Base-by-base conservation (phyloP, 495 filamentous ascomycete genomes). In the Penicillium silybi region DNA sequence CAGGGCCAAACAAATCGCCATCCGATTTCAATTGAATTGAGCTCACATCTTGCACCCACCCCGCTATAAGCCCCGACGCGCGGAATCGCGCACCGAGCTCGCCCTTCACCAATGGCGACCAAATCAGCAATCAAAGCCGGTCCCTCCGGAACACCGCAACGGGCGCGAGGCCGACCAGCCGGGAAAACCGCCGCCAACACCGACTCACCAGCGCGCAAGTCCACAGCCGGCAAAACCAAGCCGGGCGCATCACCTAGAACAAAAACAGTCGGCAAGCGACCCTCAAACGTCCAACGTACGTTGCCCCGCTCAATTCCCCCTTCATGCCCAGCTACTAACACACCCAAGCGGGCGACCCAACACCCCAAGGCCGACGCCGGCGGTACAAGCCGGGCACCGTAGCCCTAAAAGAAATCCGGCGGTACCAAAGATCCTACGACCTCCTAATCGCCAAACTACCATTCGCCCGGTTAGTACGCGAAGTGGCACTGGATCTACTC, bases 381-480 rank as follows among this genome's bases (percentile, higher is more conserved):
- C 83, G 92, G 58, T 96, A 92, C 68, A 85, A 77, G 50, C 92
- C 92, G 3, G 92, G 92, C 50, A 96, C 91, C 1, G 67, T 87
- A 16, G 92, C 92, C 2, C 73, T 97, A 15, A 83, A 82, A 58
- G 92, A 97, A 73, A 97, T 97, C 65, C 79, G 91, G 42, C 77
- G 78, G 59, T 90, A 93, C 63, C 92, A 97, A 70, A 82, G 80
- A 62, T 83, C 75, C 40, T 95, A 87, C 37, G 90, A 96, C 50
- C 76, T 97, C 0, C 71, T 97, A 1, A 68, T 97, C 44, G 67
- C 75, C 16, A 96, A 95, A 64, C 71, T 95, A 3, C 92, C 92
- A 1, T 97, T 97, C 64, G 81, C 90, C 17, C 83, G 92, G 50
- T 73, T 97, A 10, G 92, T 96, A 71, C 86, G 91, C 56, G 92